Conservation (phyloP, 768 basidiomycete genomes). For the Termitomyces bulborhizus region DNA sequence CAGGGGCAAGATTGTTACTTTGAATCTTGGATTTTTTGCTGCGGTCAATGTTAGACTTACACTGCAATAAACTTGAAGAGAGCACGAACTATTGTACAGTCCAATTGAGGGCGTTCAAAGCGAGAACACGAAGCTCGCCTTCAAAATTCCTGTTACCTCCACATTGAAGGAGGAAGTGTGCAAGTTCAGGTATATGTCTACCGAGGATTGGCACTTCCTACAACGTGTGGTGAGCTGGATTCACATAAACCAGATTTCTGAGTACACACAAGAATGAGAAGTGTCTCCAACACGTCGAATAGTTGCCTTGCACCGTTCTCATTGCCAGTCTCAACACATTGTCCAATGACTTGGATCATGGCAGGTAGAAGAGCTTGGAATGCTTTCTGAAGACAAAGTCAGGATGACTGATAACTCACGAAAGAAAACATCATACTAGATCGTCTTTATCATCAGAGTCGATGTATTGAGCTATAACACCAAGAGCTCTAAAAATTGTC, state of each 20-base stretch:
- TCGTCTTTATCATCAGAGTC: conserved; percentile 82
- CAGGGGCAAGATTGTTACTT: conserved; percentile 71
- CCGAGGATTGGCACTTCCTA: conserved; percentile 93
- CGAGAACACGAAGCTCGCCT: conserved; percentile 77
- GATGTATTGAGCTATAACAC: conserved; percentile 90
- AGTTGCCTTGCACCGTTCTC: conserved; percentile 80
- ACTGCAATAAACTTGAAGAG: neutral
- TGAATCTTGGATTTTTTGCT: conserved; percentile 98
- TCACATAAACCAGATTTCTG: neutral
- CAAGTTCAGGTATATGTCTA: conserved; percentile 82
- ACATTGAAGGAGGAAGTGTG: conserved; percentile 79
- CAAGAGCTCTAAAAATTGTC: conserved; percentile 57
- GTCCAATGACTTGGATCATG: conserved; percentile 86
- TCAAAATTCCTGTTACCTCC: conserved; percentile 77
- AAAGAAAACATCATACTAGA: conserved; percentile 48
- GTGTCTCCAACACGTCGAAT: conserved; percentile 94
- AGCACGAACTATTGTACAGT: conserved; percentile 84
- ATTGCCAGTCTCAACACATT: conserved; percentile 73
- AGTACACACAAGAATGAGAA: conserved; percentile 75
- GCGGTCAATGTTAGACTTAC: conserved; percentile 10
- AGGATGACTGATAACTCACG: neutral
- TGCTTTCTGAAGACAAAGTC: conserved; percentile 47
- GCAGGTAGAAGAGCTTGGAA: conserved; percentile 84
- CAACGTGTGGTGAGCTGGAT: conserved; percentile 1
- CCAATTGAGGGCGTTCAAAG: conserved; percentile 93